Evolutionary conservation across 495 filamentous ascomycete genomes (phyloP), one percentile per base, ranked within the genome.

Genomic region (Neurospora africana): DNA sequence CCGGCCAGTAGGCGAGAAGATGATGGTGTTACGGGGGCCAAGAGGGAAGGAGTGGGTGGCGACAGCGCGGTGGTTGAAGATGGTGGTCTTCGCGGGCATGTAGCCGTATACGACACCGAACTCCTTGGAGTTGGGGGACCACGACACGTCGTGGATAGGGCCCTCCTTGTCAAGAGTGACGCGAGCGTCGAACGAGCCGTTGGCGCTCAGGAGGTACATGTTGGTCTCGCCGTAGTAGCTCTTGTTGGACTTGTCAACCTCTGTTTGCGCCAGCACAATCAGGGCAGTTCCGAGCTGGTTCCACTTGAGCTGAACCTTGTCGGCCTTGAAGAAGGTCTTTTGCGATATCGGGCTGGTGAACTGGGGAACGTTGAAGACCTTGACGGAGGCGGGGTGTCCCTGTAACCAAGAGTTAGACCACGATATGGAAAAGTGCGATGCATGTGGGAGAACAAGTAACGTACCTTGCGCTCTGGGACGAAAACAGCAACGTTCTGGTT

Each of bases 221-320:
- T 92, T 99, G 3, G 95, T 98, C 86, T 99, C 95, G 77, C 96
- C 95, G 75, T 99, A 98, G 83, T 99, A 99, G 84, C 91, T 97
- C 88, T 97, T 97, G 79, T 95, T 95, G 43, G 93, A 93, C 81
- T 94, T 95, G 82, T 99, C 95, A 53, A 98, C 95, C 68, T 99
- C 95, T 17, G 95, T 99, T 85, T 98, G 95, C 74, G 95, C 94
- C 78, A 99, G 89, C 75, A 98, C 95, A 80, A 99, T 93, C 76
- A 98, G 81, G 76, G 88, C 94, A 11, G 93, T 97, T 19, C 95
- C 95, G 70, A 92, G 86, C 47, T 87, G 86, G 81, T 98, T 98
- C 95, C 95, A 99, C 84, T 98, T 98, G 75, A 99, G 84, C 82
- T 97, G 92, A 41, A 98, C 94, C 84, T 98, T 98, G 83, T 99